These are phyloP conservation scores for Petunia hybrid DNA, from an alignment of 305 asterid genomes.

Conservation along the genomic window DNA sequence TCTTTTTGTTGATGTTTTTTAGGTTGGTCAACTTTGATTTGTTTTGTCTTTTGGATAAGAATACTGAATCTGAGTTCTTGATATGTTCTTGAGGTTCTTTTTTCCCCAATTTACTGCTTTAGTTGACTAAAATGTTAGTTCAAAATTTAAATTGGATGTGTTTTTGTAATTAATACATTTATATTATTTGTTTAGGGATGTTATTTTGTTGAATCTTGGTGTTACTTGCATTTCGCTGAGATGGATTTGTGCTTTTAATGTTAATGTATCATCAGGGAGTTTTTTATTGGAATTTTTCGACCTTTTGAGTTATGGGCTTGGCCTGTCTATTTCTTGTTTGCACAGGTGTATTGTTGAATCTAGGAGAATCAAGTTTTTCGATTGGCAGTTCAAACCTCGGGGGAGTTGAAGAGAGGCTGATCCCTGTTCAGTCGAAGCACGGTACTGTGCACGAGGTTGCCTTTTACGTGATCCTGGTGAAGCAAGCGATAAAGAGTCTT, in stretches of 20 bases:
- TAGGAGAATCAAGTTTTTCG: slow-evolving; percentile 1
- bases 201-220: background rate
- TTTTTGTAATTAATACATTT: background rate
- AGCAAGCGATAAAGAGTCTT: background rate
- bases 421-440: background rate
- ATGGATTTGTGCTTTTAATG: background rate
- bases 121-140: slow-evolving; percentile 14
- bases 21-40: slow-evolving; percentile 19
- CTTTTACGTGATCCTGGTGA: slow-evolving; percentile 15
- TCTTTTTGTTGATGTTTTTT: background rate
- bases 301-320: background rate
- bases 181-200: background rate
- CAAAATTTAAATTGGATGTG: background rate
- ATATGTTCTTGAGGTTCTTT: background rate
- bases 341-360: background rate
- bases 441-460: background rate
- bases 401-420: slow-evolving; percentile 12
- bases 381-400: slow-evolving; percentile 1
- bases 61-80: slow-evolving; percentile 21
- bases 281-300: background rate
- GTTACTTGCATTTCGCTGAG: slow-evolving; percentile 2
- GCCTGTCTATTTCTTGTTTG: slow-evolving; percentile 7
- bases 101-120: background rate
- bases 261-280: background rate
- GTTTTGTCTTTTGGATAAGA: slow-evolving; percentile 1